These are phyloP conservation scores for Colletotrichum gigasporum DNA, from an alignment of 2,329 filamentous ascomycete genomes.

Conservation along the genomic window DNA sequence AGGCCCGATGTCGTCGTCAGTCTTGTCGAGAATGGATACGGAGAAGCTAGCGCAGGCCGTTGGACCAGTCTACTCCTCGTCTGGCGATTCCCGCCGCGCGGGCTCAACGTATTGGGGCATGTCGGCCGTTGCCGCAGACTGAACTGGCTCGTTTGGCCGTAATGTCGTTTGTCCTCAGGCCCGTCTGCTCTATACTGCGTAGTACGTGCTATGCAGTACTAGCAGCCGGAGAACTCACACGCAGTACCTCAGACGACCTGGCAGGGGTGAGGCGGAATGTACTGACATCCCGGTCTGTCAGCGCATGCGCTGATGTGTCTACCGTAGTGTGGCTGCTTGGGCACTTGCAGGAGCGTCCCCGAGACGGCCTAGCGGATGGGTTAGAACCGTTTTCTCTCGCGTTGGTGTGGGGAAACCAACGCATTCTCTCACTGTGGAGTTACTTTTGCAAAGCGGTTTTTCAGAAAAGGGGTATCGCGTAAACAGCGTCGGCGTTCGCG, in stretches of 20 bases:
- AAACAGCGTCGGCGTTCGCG: too few species aligned
- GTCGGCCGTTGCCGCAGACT: slow-evolving; percentile 11
- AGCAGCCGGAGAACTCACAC: neutral
- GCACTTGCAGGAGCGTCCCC: slow-evolving; percentile 16
- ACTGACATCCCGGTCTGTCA: slow-evolving; percentile 11
- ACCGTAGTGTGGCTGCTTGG: slow-evolving; percentile 14
- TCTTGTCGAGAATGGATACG: slow-evolving; percentile 1
- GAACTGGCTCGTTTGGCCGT: neutral
- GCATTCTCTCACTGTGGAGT: slow-evolving; percentile 27
- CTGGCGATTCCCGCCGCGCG: slow-evolving; percentile 6
- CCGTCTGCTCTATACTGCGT: neutral
- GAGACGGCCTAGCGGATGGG: slow-evolving; percentile 14
- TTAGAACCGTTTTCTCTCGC: slow-evolving; percentile 24
- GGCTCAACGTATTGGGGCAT: slow-evolving; percentile 1
- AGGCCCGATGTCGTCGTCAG: too few species aligned
- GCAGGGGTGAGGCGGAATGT: neutral
- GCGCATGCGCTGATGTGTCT: slow-evolving; percentile 19
- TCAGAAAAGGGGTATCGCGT: slow-evolving; percentile 10
- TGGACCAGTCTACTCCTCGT: slow-evolving; percentile 21
- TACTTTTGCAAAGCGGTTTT: neutral
- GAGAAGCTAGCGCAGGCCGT: slow-evolving; percentile 12
- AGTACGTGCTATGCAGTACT: neutral
- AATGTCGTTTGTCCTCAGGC: slow-evolving; percentile 14
- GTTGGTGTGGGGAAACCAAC: slow-evolving; percentile 28
- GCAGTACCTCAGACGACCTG: neutral